Evolutionary conservation across 257 asterid genomes (phyloP).

Genomic region (Cinchona pubescens): DNA sequence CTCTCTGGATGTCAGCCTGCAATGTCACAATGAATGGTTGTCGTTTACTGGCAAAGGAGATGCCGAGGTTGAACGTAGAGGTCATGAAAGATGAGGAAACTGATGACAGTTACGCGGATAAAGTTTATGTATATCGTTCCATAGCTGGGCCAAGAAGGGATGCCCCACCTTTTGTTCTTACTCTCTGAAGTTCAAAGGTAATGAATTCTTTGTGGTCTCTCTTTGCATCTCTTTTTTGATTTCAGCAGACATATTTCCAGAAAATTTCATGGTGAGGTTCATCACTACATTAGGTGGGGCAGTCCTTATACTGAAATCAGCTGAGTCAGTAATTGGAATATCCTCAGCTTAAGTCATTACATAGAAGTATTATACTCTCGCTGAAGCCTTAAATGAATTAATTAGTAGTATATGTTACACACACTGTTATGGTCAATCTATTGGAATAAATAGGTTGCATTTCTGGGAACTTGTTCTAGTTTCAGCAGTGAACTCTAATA

Average conservation of each 20-base stretch:
- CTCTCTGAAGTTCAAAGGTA: slow-evolving; percentile 44
- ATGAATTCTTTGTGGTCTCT: neutral
- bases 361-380: neutral
- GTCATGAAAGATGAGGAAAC: slow-evolving; percentile 59
- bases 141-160: slow-evolving; percentile 82
- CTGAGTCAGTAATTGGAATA: neutral
- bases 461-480: neutral
- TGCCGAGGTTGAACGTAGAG: slow-evolving; percentile 75
- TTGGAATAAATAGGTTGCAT: neutral
- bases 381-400: neutral
- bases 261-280: neutral
- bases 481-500: neutral
- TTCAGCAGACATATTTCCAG: neutral
- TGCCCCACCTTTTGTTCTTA: slow-evolving; percentile 75
- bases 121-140: slow-evolving; percentile 67
- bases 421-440: neutral
- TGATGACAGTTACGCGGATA: slow-evolving; percentile 44
- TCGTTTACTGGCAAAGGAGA: slow-evolving; percentile 54
- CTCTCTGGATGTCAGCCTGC: slow-evolving; percentile 87
- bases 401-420: no score
- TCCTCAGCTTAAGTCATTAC: no score
- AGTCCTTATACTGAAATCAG: neutral
- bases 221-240: neutral
- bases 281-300: neutral
- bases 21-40: slow-evolving; percentile 63